Evolutionary conservation across 2,329 filamentous ascomycete species (phyloP).

Genomic region (Tolypocladium tropicale): DNA sequence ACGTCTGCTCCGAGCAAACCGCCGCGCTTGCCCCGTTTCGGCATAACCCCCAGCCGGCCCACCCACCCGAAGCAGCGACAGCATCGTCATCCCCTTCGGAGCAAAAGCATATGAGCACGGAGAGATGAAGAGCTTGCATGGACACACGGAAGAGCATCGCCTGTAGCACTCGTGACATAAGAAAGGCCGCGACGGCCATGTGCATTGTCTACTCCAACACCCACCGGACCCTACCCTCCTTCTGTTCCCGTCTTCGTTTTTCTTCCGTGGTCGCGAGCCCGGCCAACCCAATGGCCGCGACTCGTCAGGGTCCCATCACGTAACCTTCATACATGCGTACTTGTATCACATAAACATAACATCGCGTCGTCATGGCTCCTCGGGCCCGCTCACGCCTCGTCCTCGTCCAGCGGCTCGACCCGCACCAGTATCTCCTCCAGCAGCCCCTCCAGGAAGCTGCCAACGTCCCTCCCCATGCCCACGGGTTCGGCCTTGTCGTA

Average conservation of each 20-base stretch:
- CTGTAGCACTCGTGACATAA: background rate
- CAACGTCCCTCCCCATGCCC: slow-evolving; percentile 86
- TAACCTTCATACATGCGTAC: background rate
- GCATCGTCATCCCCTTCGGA: too few species aligned
- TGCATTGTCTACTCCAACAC: background rate
- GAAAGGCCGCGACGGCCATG: background rate
- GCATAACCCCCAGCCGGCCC: too few species aligned
- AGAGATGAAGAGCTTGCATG: too few species aligned
- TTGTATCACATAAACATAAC: background rate
- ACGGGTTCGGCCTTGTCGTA: slow-evolving; percentile 80
- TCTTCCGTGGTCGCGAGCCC: background rate
- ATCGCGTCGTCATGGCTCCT: slow-evolving; percentile 19
- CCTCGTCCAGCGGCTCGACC: slow-evolving; percentile 78
- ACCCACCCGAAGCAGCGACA: background rate
- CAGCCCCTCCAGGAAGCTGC: slow-evolving; percentile 81
- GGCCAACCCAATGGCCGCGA: background rate
- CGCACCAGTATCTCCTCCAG: slow-evolving; percentile 88
- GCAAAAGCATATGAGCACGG: too few species aligned
- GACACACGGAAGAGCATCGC: too few species aligned
- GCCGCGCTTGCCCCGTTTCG: background rate
- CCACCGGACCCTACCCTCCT: background rate
- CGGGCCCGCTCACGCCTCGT: slow-evolving; percentile 32
- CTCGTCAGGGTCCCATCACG: background rate
- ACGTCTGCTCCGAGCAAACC: slow-evolving; percentile 10
- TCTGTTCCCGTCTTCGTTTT: background rate